These are phyloP conservation scores for Trichoderma aggressivum DNA, from an alignment of 2,329 filamentous ascomycete genomes.

Conservation along the genomic window DNA sequence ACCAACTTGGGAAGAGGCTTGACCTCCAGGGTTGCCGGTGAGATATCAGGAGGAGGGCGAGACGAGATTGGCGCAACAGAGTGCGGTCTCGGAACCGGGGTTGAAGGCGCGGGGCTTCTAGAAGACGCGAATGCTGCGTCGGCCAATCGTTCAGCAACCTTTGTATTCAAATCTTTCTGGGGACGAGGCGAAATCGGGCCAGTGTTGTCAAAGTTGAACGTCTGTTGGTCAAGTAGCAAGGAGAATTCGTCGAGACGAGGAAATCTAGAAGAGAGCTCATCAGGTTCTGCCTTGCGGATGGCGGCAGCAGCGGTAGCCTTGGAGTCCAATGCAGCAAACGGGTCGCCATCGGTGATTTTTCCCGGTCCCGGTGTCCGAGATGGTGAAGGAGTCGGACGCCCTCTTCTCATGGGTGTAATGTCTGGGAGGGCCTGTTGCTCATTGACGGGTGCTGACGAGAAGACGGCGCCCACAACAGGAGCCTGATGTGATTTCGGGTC, in stretches of 20 bases:
- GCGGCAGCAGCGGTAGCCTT: conserved; percentile 29
- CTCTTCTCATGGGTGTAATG: conserved; percentile 89
- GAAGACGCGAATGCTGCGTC: conserved; percentile 75
- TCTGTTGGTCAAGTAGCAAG: conserved; percentile 79
- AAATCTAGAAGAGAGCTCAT: conserved; percentile 82
- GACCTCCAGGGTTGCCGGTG: conserved; percentile 28
- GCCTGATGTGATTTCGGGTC: conserved; percentile 47
- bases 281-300: conserved; percentile 50
- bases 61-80: conserved; percentile 29
- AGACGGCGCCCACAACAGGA: conserved; percentile 73
- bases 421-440: conserved; percentile 76
- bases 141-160: conserved; percentile 71
- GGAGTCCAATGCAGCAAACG: conserved; percentile 85
- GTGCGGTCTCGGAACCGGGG: conserved; percentile 29
- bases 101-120: conserved; percentile 22
- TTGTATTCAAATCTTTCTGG: conserved; percentile 53
- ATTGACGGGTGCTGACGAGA: conserved; percentile 65
- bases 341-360: conserved; percentile 67
- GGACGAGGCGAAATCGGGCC: conserved; percentile 44
- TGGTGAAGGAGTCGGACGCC: conserved; percentile 52
- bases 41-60: conserved; percentile 3
- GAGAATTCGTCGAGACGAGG: conserved; percentile 93
- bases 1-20: conserved; percentile 38
- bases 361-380: conserved; percentile 32
- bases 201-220: conserved; percentile 64